A percentile compares a stretch with the other conserved stretches of the same genome.
Evolutionary conservation across 495 filamentous ascomycete genomes (phyloP).

Genomic region (Penicillium verhagenii): DNA sequence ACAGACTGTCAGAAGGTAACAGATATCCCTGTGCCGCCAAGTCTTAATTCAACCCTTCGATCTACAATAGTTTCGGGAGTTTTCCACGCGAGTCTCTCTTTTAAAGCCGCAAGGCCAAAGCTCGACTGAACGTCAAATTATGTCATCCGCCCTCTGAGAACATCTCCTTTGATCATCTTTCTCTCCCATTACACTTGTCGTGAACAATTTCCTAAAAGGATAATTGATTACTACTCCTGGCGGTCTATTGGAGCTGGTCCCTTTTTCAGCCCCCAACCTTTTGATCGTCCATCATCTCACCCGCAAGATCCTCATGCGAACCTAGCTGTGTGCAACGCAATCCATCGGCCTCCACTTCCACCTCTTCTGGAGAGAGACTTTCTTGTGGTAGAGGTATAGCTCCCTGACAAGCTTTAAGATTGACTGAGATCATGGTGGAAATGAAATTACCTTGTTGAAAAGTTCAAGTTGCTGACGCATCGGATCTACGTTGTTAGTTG

Average conservation of each 20-base stretch:
- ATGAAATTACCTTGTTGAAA: slow-evolving; percentile 6
- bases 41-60: not conserved
- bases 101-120: slow-evolving; percentile 11
- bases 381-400: slow-evolving; percentile 24
- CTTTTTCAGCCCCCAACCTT: slow-evolving; percentile 1
- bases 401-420: not conserved
- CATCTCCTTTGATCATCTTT: slow-evolving; percentile 13
- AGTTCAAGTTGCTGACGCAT: slow-evolving; percentile 23
- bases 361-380: slow-evolving; percentile 14
- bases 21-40: not conserved
- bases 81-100: slow-evolving; percentile 2
- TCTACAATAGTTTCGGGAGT: not conserved
- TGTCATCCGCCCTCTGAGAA: slow-evolving; percentile 38
- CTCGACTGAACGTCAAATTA: slow-evolving; percentile 36
- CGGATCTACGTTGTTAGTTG: slow-evolving; percentile 4
- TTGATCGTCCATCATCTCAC: not conserved
- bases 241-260: not conserved
- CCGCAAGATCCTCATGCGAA: slow-evolving; percentile 30
- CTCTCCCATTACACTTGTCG: not conserved
- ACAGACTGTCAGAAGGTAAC: not conserved
- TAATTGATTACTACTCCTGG: not conserved
- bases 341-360: slow-evolving; percentile 26
- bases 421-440: not conserved
- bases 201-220: not conserved
- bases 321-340: slow-evolving; percentile 28